Conservation (phyloP, 768 basidiomycete species). For the Clavulina sp. region DNA sequence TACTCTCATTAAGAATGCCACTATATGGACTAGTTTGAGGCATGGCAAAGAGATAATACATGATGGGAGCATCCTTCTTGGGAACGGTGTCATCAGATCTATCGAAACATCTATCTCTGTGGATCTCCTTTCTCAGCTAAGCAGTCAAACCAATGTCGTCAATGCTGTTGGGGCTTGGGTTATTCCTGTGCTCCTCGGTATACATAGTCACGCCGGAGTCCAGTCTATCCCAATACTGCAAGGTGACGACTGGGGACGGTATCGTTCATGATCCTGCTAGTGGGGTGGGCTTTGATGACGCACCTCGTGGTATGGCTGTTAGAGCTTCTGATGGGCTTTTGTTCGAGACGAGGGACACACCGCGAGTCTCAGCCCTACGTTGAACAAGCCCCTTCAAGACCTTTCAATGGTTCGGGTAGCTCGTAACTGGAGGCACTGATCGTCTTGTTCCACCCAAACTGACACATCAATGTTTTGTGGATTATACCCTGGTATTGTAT, state of each 20-base stretch:
- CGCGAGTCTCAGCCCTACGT: constrained; percentile 26
- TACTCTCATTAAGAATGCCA: constrained; percentile 46
- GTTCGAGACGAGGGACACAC: constrained; percentile 48
- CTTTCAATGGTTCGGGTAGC: too few species aligned
- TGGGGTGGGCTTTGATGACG: constrained; percentile 14
- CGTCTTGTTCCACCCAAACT: too few species aligned
- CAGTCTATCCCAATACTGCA: constrained; percentile 36
- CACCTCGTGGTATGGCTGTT: constrained; percentile 23
- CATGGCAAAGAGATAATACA: constrained; percentile 32
- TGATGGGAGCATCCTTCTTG: constrained; percentile 29
- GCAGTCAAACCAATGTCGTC: constrained; percentile 32
- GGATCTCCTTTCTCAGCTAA: constrained; percentile 25
- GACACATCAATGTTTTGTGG: not conserved
- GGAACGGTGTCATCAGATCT: constrained; percentile 40
- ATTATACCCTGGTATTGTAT: too few species aligned
- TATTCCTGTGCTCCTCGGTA: constrained; percentile 41
- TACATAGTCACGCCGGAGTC: constrained; percentile 68
- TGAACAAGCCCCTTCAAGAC: not conserved
- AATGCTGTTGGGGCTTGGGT: constrained; percentile 53
- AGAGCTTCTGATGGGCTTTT: constrained; percentile 58
- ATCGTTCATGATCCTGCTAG: constrained; percentile 33
- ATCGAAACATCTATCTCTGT: constrained; percentile 23
- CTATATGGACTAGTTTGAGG: constrained; percentile 55
- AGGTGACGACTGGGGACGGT: constrained; percentile 42
- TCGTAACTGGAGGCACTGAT: too few species aligned